A percentile compares a stretch with the other conserved stretches of the same genome.
phyloP scores from a whole-genome alignment of 306 rosid species.

The Lotus japonicus region DNA sequence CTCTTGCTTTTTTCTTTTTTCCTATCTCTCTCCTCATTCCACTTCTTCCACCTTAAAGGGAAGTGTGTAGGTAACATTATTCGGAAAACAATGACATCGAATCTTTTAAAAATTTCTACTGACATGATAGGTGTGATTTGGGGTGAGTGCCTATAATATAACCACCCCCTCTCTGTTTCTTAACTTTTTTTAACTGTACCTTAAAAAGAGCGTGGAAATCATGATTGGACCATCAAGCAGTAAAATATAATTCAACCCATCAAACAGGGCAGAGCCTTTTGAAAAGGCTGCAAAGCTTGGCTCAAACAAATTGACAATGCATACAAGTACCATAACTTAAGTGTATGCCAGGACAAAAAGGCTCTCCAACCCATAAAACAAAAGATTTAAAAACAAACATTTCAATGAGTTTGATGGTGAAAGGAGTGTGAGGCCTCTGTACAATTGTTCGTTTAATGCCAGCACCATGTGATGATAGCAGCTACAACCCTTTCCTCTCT shows the following conservation, averaged over 20 bases:
- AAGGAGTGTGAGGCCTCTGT: constrained; percentile 29
- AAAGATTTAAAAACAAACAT: neutral
- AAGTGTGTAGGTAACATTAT: too few relatives aligned
- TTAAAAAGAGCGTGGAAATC: neutral
- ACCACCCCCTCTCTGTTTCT: too few relatives aligned
- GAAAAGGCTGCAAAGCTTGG: constrained; percentile 21
- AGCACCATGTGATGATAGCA: constrained; percentile 44
- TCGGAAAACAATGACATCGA: too few relatives aligned
- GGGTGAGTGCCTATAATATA: too few relatives aligned
- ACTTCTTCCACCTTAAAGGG: too few relatives aligned
- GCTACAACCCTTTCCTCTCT: constrained; percentile 15
- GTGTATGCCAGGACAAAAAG: constrained; percentile 16
- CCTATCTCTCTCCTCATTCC: too few relatives aligned
- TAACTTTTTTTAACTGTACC: neutral
- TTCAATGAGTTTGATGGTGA: constrained; percentile 22
- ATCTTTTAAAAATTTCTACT: too few relatives aligned
- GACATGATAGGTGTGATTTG: too few relatives aligned
- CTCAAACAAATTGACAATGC: constrained; percentile 18
- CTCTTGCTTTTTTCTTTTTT: too few relatives aligned
- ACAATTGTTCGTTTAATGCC: constrained; percentile 27
- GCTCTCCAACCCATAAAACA: constrained; percentile 17
- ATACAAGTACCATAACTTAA: constrained; percentile 1
- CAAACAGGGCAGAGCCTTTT: constrained; percentile 2
- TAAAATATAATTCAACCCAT: constrained; percentile 16
- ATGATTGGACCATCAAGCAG: neutral